These are phyloP conservation scores for Geranium incanum DNA, from an alignment of 441 rosid species.

Conservation along the genomic window DNA sequence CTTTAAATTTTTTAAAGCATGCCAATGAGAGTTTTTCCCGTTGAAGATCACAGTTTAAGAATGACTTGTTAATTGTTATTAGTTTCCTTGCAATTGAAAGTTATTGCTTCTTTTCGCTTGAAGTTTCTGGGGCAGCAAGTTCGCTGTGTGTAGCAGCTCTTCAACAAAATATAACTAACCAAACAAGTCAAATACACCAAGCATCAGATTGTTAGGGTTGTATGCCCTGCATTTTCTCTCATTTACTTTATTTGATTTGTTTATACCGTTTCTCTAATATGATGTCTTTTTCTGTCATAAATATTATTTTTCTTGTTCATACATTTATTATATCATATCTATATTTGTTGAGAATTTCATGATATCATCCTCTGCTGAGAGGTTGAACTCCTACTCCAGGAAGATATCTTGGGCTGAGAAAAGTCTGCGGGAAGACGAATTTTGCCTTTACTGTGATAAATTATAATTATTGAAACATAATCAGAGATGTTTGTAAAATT, in stretches of 20 bases:
- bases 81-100: slow-evolving; percentile 40
- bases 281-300: background rate
- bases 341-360: background rate
- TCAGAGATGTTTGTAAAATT: too few species aligned
- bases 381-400: slow-evolving; percentile 17
- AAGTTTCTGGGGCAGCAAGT: slow-evolving; percentile 85
- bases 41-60: slow-evolving; percentile 7
- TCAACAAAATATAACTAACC: slow-evolving; percentile 66
- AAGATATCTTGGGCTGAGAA: slow-evolving; percentile 73
- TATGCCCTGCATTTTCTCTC: slow-evolving; percentile 77
- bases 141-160: slow-evolving; percentile 89
- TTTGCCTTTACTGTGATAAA: background rate
- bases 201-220: slow-evolving; percentile 79
- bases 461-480: too few species aligned
- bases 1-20: too few species aligned
- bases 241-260: slow-evolving; percentile 13
- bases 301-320: background rate
- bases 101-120: slow-evolving; percentile 72
- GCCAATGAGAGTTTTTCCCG: too few species aligned
- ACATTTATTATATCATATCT: background rate
- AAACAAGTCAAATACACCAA: slow-evolving; percentile 59
- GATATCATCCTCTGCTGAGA: slow-evolving; percentile 5
- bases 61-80: slow-evolving; percentile 18
- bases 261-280: background rate
- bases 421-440: slow-evolving; percentile 41